Percentiles rank a stretch among this genome's conserved stretches.
Conservation (phyloP, 768 basidiomycete species). For the Boletus subcaerulescens region DNA sequence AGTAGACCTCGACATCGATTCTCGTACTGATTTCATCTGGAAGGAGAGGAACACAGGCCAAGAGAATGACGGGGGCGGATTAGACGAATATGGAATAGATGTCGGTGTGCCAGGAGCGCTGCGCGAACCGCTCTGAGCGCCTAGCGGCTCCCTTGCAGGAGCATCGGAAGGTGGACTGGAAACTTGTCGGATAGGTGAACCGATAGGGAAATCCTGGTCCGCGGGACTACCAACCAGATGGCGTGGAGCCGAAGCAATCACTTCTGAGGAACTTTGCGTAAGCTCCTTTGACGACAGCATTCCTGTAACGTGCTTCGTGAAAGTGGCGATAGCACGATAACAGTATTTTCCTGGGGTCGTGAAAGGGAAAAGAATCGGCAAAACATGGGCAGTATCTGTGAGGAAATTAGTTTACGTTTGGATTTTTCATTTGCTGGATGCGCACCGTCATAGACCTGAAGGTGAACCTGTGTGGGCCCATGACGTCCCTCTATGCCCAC, state of each 20-base stretch:
- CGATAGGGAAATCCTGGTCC: neutral
- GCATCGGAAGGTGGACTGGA: constrained; percentile 1
- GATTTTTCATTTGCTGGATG: constrained; percentile 19
- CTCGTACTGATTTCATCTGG: constrained; percentile 13
- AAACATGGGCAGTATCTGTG: constrained; percentile 66
- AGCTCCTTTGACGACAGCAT: constrained; percentile 25
- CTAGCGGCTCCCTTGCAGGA: neutral
- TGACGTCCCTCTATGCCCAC: constrained; percentile 50
- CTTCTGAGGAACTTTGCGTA: constrained; percentile 10
- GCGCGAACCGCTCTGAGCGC: neutral
- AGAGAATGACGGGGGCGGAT: constrained; percentile 8
- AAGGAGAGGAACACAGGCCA: constrained; percentile 13
- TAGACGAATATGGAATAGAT: neutral
- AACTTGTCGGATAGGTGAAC: neutral
- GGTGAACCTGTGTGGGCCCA: constrained; percentile 77
- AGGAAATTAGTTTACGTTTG: constrained; percentile 4
- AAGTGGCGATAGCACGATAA: constrained; percentile 72
- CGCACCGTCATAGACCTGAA: constrained; percentile 88
- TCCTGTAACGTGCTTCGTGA: constrained; percentile 64
- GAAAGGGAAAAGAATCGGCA: constrained; percentile 73
- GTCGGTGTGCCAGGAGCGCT: neutral
- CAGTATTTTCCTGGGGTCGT: constrained; percentile 79
- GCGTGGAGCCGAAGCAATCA: neutral
- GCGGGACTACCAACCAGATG: neutral
- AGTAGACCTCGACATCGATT: constrained; percentile 11